These are phyloP conservation scores for Calophaca sinica DNA, from an alignment of 306 rosid genomes.

Conservation along the genomic window DNA sequence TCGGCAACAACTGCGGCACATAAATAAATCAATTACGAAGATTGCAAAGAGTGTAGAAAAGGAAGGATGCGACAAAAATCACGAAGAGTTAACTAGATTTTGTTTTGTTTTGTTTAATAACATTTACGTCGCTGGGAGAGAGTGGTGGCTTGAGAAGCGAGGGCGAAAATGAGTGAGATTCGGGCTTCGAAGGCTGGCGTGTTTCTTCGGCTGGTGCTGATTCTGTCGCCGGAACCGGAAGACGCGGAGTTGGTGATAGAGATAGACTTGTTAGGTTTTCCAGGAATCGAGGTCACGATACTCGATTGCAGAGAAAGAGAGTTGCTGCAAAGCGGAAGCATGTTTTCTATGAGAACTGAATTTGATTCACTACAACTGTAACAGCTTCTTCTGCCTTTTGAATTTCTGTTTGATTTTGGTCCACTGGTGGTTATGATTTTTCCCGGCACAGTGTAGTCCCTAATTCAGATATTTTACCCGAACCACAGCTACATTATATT, in stretches of 20 bases:
- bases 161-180: conserved; percentile 77
- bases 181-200: conserved; percentile 77
- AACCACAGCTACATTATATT: not conserved
- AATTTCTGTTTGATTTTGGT: conserved; percentile 36
- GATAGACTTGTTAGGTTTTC: conserved; percentile 40
- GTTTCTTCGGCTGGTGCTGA: conserved; percentile 50
- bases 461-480: conserved; percentile 18
- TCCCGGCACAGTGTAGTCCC: not conserved
- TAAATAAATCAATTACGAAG: not conserved
- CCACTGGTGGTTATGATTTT: conserved; percentile 23
- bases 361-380: too few relatives aligned
- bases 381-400: not conserved
- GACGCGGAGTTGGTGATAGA: conserved; percentile 54
- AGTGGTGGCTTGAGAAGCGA: conserved; percentile 77
- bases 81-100: not conserved
- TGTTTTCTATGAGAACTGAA: not conserved
- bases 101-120: not conserved
- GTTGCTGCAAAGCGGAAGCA: conserved; percentile 48
- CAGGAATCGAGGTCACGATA: conserved; percentile 29
- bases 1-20: conserved; percentile 66
- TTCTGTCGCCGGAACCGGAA: conserved; percentile 55
- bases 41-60: not conserved
- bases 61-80: not conserved
- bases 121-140: conserved; percentile 80
- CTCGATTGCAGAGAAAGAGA: conserved; percentile 47